These are phyloP conservation scores for Penicillium daleae DNA, from an alignment of 495 filamentous ascomycete species.

Conservation along the genomic window DNA sequence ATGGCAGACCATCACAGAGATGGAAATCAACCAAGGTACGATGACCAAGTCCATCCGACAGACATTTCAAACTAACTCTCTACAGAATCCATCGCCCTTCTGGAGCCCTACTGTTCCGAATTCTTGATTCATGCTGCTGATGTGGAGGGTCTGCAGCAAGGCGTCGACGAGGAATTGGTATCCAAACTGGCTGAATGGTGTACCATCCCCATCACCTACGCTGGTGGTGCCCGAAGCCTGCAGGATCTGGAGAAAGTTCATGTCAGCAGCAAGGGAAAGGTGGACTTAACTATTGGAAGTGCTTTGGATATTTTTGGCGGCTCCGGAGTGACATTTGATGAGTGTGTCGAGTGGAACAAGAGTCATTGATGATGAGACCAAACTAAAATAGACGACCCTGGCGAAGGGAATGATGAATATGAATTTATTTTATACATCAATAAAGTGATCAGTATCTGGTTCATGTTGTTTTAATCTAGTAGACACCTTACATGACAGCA, in stretches of 20 bases:
- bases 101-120: conserved; percentile 91
- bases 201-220: conserved; percentile 90
- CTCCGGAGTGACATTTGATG: conserved; percentile 77
- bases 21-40: conserved; percentile 85
- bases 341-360: conserved; percentile 87
- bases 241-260: conserved; percentile 82
- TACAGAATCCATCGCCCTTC: conserved; percentile 72
- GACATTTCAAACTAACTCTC: conserved; percentile 4
- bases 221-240: conserved; percentile 82
- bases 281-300: conserved; percentile 95
- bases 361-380: conserved; percentile 26
- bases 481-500: too few species aligned
- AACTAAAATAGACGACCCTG: conserved; percentile 8
- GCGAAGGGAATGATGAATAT: conserved; percentile 3
- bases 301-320: conserved; percentile 96
- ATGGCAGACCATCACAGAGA: conserved; percentile 96
- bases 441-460: too few species aligned
- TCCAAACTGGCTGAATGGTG: conserved; percentile 79
- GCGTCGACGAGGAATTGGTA: conserved; percentile 87
- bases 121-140: conserved; percentile 99
- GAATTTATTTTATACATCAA: neutral
- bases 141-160: conserved; percentile 87
- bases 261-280: conserved; percentile 71
- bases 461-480: too few species aligned
- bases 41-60: neutral